These are phyloP conservation scores for Lyophyllum shimeji DNA, from an alignment of 768 basidiomycete genomes.

Conservation along the genomic window DNA sequence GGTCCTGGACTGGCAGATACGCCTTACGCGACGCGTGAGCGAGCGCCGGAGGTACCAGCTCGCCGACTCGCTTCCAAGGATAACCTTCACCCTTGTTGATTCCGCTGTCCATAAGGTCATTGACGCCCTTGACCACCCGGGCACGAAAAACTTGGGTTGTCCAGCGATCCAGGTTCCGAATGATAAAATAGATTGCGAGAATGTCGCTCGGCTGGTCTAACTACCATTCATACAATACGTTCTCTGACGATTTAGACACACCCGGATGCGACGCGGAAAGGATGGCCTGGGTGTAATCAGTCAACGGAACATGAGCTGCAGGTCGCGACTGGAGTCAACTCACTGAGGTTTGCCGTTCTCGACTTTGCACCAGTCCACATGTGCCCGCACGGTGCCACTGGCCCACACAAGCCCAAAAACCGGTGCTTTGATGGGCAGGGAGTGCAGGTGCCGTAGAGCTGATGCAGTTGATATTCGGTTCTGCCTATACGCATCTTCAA, in stretches of 20 bases:
- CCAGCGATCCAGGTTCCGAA: slow-evolving; percentile 55
- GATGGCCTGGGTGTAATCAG: slow-evolving; percentile 33
- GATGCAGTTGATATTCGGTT: slow-evolving; percentile 57
- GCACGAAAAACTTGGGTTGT: slow-evolving; percentile 42
- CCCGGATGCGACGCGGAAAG: slow-evolving; percentile 48
- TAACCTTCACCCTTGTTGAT: slow-evolving; percentile 31
- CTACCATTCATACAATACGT: slow-evolving; percentile 49
- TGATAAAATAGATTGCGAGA: slow-evolving; percentile 47
- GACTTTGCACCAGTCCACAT: slow-evolving; percentile 51
- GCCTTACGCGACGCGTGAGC: slow-evolving; percentile 28
- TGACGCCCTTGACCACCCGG: slow-evolving; percentile 38
- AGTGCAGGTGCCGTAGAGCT: slow-evolving; percentile 42
- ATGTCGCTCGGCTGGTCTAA: slow-evolving; percentile 44
- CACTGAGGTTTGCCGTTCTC: slow-evolving; percentile 33
- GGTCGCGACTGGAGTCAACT: slow-evolving; percentile 20
- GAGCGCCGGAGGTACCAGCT: slow-evolving; percentile 19
- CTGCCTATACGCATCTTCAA: slow-evolving; percentile 56
- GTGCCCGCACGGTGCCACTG: slow-evolving; percentile 49
- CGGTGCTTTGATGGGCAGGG: slow-evolving; percentile 33
- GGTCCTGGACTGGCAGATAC: slow-evolving; percentile 24
- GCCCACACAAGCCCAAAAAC: slow-evolving; percentile 58
- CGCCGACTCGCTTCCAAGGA: slow-evolving; percentile 50
- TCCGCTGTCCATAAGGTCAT: slow-evolving; percentile 33
- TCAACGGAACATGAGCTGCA: not conserved
- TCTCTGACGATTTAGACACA: slow-evolving; percentile 7